Conservation (phyloP, 352 stramenopile genomes). For the Globisporangium nodosum region DNA sequence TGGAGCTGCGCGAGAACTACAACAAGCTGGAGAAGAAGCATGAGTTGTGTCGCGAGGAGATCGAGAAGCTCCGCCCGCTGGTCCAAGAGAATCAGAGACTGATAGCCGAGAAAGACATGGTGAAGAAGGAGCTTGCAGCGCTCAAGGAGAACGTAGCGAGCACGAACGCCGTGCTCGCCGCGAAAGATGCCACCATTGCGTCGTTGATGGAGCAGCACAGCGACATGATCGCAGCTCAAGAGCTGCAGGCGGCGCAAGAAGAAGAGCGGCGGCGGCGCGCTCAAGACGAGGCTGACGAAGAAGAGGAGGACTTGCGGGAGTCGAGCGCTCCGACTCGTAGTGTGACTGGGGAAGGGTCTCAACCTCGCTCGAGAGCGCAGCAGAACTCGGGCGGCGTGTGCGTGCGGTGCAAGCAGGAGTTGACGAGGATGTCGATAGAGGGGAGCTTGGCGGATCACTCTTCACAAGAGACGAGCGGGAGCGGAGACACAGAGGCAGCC, state of each 20-base stretch:
- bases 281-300: slow-evolving; percentile 37
- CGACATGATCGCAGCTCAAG: slow-evolving; percentile 56
- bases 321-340: background rate
- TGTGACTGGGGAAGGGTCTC: background rate
- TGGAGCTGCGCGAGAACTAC: slow-evolving; percentile 83
- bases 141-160: slow-evolving; percentile 36
- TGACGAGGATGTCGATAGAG: slow-evolving; percentile 29
- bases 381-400: slow-evolving; percentile 25
- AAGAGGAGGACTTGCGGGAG: slow-evolving; percentile 13
- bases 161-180: slow-evolving; percentile 30
- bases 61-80: slow-evolving; percentile 54
- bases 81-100: slow-evolving; percentile 47
- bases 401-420: slow-evolving; percentile 53
- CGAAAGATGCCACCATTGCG: slow-evolving; percentile 65
- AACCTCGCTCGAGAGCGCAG: background rate
- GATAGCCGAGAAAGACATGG: slow-evolving; percentile 26
- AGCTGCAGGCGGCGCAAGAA: slow-evolving; percentile 44
- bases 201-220: slow-evolving; percentile 74
- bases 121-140: slow-evolving; percentile 22
- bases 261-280: slow-evolving; percentile 37
- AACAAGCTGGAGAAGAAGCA: slow-evolving; percentile 68
- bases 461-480: background rate
- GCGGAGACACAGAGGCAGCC: background rate
- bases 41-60: slow-evolving; percentile 45
- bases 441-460: slow-evolving; percentile 6